Conservation (phyloP, 495 filamentous ascomycete species). For the Aspergillus cavernicola region DNA sequence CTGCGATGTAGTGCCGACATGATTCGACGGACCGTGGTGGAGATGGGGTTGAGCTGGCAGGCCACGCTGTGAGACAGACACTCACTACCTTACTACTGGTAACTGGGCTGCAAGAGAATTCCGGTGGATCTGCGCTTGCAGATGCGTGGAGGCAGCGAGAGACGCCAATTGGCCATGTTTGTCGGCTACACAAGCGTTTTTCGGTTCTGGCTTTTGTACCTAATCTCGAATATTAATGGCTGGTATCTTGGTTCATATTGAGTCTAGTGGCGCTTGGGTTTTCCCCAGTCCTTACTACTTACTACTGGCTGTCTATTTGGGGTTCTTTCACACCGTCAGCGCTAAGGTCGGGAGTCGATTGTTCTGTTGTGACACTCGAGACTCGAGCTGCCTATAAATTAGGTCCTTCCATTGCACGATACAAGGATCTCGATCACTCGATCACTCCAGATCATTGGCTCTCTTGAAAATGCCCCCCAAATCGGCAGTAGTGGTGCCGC, state of each 20-base stretch:
- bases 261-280: neutral
- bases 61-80: no score
- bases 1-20: slow-evolving; percentile 8
- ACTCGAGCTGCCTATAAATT: no score
- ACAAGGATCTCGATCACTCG: no score
- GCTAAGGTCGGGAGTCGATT: no score
- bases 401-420: neutral
- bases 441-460: no score
- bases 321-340: no score
- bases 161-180: neutral
- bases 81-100: no score
- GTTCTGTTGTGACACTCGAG: no score
- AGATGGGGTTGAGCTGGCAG: neutral
- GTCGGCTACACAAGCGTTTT: neutral
- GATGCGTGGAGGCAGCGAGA: neutral
- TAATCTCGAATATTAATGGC: neutral
- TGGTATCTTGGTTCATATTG: no score
- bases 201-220: neutral
- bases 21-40: neutral
- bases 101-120: no score
- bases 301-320: no score
- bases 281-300: neutral
- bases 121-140: neutral
- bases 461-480: slow-evolving; percentile 9
- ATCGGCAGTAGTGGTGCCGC: slow-evolving; percentile 14